Conservation (phyloP, 2,329 filamentous ascomycete genomes). For the Exophiala calicioides region DNA sequence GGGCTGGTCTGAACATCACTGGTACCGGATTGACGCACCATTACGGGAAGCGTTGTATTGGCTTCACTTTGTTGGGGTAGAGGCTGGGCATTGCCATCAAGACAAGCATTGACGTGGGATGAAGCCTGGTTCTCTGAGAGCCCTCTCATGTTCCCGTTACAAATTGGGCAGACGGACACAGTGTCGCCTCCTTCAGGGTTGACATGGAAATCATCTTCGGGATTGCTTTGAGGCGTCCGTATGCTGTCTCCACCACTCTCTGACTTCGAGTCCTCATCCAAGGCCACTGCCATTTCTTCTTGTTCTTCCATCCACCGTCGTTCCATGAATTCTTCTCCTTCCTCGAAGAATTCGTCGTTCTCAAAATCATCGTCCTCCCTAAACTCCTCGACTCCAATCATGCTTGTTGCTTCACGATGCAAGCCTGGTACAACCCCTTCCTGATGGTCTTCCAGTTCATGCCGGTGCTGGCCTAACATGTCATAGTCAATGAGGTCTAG, state of each 20-base stretch:
- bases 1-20: conserved; percentile 35
- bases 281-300: conserved; percentile 45
- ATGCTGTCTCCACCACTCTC: conserved; percentile 27
- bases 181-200: conserved; percentile 26
- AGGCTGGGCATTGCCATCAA: conserved; percentile 76
- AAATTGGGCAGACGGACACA: conserved; percentile 70
- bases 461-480: conserved; percentile 12
- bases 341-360: conserved; percentile 59
- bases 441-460: conserved; percentile 29
- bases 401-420: conserved; percentile 54
- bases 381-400: conserved; percentile 50
- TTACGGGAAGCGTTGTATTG: background rate
- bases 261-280: conserved; percentile 60
- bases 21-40: background rate
- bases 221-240: conserved; percentile 19
- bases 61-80: conserved; percentile 41
- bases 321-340: conserved; percentile 66
- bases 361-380: conserved; percentile 61
- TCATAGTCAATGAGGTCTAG: conserved; percentile 7
- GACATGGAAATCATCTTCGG: conserved; percentile 26
- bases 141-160: conserved; percentile 63
- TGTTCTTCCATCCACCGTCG: conserved; percentile 76
- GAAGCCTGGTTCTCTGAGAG: conserved; percentile 64
- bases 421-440: conserved; percentile 37
- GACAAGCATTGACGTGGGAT: conserved; percentile 86